A percentile compares a stretch with the other conserved stretches of the same genome.
phyloP scores from a whole-genome alignment of 2,329 filamentous ascomycete species.

The Talaromyces piceae region DNA sequence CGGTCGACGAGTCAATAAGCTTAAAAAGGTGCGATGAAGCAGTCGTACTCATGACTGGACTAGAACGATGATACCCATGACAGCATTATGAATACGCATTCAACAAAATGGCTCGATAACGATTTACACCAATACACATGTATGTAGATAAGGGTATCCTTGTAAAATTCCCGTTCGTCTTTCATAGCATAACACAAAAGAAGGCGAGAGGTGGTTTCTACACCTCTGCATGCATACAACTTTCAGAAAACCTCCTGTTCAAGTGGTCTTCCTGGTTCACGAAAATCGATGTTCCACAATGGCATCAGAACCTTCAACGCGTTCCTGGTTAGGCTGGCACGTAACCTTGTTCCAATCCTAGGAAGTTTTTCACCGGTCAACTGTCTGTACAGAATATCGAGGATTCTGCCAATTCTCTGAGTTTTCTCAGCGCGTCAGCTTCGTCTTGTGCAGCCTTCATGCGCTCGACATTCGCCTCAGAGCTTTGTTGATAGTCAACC shows the following conservation, averaged over 20 bases:
- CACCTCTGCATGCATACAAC: neutral
- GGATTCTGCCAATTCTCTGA: conserved; percentile 8
- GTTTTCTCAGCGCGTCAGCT: conserved; percentile 6
- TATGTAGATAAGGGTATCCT: conserved; percentile 8
- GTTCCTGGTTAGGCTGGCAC: too few relatives aligned
- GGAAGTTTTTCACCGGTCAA: neutral
- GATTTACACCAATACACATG: neutral
- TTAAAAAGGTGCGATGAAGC: conserved; percentile 33
- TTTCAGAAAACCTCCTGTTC: neutral
- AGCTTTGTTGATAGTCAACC: neutral
- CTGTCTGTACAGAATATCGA: conserved; percentile 5
- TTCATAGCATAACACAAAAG: neutral
- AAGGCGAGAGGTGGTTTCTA: neutral
- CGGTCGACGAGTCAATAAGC: conserved; percentile 60
- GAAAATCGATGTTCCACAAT: neutral
- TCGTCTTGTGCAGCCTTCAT: conserved; percentile 1
- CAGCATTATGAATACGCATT: neutral
- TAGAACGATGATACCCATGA: conserved; percentile 9
- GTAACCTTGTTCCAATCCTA: too few relatives aligned
- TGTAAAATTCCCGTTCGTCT: conserved; percentile 4
- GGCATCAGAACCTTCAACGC: neutral
- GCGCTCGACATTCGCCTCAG: neutral
- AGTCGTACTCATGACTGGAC: conserved; percentile 12
- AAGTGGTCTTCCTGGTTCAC: neutral
- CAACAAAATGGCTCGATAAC: neutral